phyloP scores from a whole-genome alignment of 176 grass and related monocot species.

The Zizania latifolia region DNA sequence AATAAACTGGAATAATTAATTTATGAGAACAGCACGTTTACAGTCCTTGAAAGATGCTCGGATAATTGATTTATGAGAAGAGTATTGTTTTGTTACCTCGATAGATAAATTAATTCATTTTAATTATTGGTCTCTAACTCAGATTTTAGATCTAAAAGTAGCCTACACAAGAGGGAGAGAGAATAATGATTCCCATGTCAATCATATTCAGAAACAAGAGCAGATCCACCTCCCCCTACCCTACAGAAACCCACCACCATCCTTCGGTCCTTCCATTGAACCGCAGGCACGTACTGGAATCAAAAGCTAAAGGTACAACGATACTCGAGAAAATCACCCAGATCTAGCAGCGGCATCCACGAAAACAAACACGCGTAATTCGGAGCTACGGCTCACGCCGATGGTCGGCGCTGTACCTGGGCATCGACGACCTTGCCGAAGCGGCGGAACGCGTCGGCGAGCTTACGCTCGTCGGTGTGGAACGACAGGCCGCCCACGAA shows the following conservation, averaged over 20 bases:
- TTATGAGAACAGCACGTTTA: neutral
- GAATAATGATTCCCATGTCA: neutral
- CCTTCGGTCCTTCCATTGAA: neutral
- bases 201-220: neutral
- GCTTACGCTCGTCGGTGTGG: constrained; percentile 59
- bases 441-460: constrained; percentile 59
- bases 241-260: neutral
- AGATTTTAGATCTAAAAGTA: neutral
- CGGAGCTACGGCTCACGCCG: neutral
- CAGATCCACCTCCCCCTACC: neutral
- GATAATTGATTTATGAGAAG: neutral
- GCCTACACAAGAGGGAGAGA: neutral
- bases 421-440: constrained; percentile 82
- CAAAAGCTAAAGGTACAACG: neutral
- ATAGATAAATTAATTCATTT: neutral
- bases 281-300: neutral
- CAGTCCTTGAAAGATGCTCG: neutral
- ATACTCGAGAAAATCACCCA: neutral
- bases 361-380: neutral
- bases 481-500: constrained; percentile 84
- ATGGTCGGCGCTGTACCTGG: constrained; percentile 28
- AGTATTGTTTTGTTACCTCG: neutral
- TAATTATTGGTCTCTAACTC: neutral
- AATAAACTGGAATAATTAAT: neutral
- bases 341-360: constrained; percentile 27